Conservation (phyloP, 129 eudicot species). For the Centrapalus pauciflorus region DNA sequence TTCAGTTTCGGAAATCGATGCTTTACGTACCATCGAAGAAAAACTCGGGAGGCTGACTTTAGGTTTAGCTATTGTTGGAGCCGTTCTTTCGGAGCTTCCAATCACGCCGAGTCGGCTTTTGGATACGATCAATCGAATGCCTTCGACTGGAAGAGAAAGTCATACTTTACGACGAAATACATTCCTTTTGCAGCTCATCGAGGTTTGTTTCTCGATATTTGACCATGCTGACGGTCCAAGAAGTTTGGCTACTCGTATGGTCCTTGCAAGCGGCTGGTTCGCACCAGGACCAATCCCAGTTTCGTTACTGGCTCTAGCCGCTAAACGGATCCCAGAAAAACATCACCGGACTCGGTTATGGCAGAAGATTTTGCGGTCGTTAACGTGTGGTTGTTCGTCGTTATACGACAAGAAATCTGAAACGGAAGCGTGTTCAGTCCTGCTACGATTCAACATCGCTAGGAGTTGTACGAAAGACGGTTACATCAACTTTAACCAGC, state of each 20-base stretch:
- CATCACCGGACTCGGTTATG: slow-evolving; percentile 55
- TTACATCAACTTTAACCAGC: slow-evolving; percentile 58
- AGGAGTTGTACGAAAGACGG: slow-evolving; percentile 70
- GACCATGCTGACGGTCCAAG: slow-evolving; percentile 91
- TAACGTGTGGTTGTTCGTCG: slow-evolving; percentile 80
- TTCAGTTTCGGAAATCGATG: slow-evolving; percentile 68
- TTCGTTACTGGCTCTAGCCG: slow-evolving; percentile 68
- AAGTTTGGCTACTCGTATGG: slow-evolving; percentile 90
- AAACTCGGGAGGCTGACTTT: slow-evolving; percentile 90
- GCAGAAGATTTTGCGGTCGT: slow-evolving; percentile 59
- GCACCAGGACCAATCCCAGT: slow-evolving; percentile 79
- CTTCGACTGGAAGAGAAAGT: slow-evolving; percentile 58
- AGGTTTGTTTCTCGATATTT: slow-evolving; percentile 92
- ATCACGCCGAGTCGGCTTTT: slow-evolving; percentile 85
- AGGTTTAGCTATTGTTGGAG: slow-evolving; percentile 91
- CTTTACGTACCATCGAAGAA: slow-evolving; percentile 73
- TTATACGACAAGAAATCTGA: slow-evolving; percentile 71
- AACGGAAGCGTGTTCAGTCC: slow-evolving; percentile 71
- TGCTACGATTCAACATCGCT: slow-evolving; percentile 79
- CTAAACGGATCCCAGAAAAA: slow-evolving; percentile 77
- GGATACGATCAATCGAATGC: slow-evolving; percentile 91
- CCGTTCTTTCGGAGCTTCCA: slow-evolving; percentile 85
- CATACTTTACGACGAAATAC: slow-evolving; percentile 51
- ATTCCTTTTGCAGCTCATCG: slow-evolving; percentile 85
- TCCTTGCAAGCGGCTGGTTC: slow-evolving; percentile 93